Evolutionary conservation across 495 filamentous ascomycete genomes (phyloP).

Genomic region (Penicillium ochrochloron): DNA sequence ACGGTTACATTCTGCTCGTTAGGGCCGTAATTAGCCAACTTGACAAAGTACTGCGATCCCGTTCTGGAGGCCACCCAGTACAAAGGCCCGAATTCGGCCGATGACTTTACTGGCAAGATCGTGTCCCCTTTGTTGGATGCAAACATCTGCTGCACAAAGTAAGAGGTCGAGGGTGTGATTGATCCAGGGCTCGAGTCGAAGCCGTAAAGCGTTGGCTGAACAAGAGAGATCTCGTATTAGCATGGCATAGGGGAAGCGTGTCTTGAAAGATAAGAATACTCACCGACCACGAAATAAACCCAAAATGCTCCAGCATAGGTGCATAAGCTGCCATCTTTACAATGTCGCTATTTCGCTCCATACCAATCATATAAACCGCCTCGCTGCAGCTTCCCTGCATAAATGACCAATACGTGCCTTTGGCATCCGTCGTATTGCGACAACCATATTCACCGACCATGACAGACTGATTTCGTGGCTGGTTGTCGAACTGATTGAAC

Average conservation of each 20-base stretch:
- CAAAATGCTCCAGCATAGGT: conserved; percentile 51
- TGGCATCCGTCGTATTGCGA: conserved; percentile 50
- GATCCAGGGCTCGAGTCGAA: conserved; percentile 54
- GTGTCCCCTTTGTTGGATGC: conserved; percentile 58
- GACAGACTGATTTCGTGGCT: conserved; percentile 44
- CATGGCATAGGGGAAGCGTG: background rate
- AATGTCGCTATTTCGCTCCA: conserved; percentile 67
- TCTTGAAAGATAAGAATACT: conserved; percentile 6
- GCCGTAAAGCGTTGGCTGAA: conserved; percentile 41
- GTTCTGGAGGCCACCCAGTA: conserved; percentile 62
- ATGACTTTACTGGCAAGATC: conserved; percentile 53
- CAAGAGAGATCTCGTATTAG: background rate
- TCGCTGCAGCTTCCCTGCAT: conserved; percentile 66
- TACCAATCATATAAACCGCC: conserved; percentile 68
- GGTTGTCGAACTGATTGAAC: conserved; percentile 62
- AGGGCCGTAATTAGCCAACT: conserved; percentile 39
- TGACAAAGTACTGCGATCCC: conserved; percentile 38
- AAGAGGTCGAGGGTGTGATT: conserved; percentile 42
- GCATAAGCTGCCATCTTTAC: conserved; percentile 59
- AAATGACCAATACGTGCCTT: conserved; percentile 41
- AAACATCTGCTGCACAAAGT: conserved; percentile 52
- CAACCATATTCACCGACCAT: conserved; percentile 62
- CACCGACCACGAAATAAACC: conserved; percentile 48
- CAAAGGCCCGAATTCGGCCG: conserved; percentile 52
- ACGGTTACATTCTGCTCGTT: conserved; percentile 30